Conservation (phyloP, 352 stramenopile genomes). For the Phytophthora hybrid region DNA sequence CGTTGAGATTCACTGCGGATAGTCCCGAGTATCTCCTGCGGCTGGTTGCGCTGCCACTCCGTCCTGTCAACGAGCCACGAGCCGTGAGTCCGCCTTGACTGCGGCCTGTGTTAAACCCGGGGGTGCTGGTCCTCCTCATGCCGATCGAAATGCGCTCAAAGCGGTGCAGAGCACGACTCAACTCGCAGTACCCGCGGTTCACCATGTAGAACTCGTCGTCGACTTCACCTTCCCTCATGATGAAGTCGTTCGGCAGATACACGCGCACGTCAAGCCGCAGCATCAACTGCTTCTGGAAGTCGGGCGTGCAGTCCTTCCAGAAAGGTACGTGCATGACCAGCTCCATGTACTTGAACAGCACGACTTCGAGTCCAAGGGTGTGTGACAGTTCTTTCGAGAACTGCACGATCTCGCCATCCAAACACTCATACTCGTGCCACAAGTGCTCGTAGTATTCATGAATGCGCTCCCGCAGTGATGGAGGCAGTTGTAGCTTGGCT, state of each 20-base stretch:
- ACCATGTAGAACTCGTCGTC: slow-evolving; percentile 79
- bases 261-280: slow-evolving; percentile 64
- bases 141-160: slow-evolving; percentile 41
- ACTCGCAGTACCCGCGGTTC: slow-evolving; percentile 65
- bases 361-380: slow-evolving; percentile 67
- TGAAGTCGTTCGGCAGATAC: slow-evolving; percentile 80
- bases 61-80: background rate
- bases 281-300: slow-evolving; percentile 80
- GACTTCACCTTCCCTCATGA: slow-evolving; percentile 67
- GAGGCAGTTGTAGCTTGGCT: slow-evolving; percentile 57
- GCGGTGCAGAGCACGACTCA: slow-evolving; percentile 34
- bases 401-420: slow-evolving; percentile 59
- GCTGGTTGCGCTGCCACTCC: background rate
- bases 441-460: slow-evolving; percentile 76
- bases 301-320: slow-evolving; percentile 57
- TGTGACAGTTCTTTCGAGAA: slow-evolving; percentile 64
- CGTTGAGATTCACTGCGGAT: background rate
- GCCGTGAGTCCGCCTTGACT: slow-evolving; percentile 21
- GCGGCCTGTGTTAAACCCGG: slow-evolving; percentile 11
- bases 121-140: background rate
- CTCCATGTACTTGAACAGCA: slow-evolving; percentile 71
- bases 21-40: background rate
- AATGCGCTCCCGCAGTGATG: slow-evolving; percentile 60
- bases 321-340: slow-evolving; percentile 68
- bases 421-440: slow-evolving; percentile 69